These are phyloP conservation scores for Grigorovia humatica DNA, from an alignment of 805 yeast species.

Conservation along the genomic window DNA sequence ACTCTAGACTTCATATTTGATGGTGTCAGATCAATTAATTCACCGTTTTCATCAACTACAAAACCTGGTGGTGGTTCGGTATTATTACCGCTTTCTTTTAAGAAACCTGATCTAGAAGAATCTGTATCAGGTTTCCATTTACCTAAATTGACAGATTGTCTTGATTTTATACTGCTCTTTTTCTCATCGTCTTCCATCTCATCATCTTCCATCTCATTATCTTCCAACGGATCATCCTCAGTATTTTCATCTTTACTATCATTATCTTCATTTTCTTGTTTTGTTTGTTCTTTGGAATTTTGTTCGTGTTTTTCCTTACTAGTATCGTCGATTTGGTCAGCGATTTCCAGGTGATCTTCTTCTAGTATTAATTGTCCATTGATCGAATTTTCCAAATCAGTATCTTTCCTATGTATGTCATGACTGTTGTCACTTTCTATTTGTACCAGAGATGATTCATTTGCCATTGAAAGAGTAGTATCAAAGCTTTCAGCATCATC, in stretches of 20 bases:
- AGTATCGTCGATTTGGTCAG: no score
- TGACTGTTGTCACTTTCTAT: no score
- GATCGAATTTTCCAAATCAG: neutral
- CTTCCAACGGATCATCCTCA: neutral
- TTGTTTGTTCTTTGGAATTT: neutral
- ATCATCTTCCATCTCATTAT: neutral
- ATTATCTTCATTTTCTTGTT: neutral
- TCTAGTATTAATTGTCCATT: no score
- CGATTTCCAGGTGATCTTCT: no score
- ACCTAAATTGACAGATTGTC: slow-evolving; percentile 12
- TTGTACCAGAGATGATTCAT: neutral
- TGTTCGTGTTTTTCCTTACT: no score
- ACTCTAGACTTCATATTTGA: slow-evolving; percentile 23
- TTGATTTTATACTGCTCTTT: neutral
- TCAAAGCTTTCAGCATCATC: neutral
- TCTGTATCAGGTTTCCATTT: slow-evolving; percentile 50
- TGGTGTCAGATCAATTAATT: slow-evolving; percentile 24
- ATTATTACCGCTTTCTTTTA: slow-evolving; percentile 30
- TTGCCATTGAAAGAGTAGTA: neutral
- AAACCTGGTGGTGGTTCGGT: slow-evolving; percentile 24
- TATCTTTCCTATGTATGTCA: neutral
- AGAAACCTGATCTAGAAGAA: slow-evolving; percentile 29
- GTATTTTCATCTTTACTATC: neutral
- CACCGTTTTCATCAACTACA: slow-evolving; percentile 26
- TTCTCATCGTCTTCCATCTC: neutral